phyloP scores from a whole-genome alignment of 75 land plant species.

The Selaginella moellendorffii region DNA sequence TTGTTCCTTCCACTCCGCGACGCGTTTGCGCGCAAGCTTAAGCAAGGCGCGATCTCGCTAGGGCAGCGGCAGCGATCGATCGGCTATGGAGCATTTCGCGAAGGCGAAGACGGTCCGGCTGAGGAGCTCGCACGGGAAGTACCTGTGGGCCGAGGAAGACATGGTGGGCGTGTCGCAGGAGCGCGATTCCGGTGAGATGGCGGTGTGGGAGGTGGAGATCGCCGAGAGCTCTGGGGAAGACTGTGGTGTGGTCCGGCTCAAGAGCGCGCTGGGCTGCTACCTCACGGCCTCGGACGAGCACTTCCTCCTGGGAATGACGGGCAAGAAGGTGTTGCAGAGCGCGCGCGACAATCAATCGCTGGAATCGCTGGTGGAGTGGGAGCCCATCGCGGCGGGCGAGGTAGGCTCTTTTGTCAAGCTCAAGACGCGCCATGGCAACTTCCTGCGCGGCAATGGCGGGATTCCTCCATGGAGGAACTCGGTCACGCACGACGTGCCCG shows the following conservation, averaged over 20 bases:
- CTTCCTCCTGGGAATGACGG: slow-evolving; percentile 71
- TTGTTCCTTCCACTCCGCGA: no score
- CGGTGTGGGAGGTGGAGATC: slow-evolving; percentile 65
- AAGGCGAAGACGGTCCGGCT: slow-evolving; percentile 34
- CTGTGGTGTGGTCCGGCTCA: slow-evolving; percentile 33
- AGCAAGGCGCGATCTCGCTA: no score
- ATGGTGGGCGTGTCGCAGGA: slow-evolving; percentile 25
- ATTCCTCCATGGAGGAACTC: slow-evolving; percentile 11
- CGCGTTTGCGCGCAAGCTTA: no score
- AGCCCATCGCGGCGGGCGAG: slow-evolving; percentile 51
- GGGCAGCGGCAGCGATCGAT: no score
- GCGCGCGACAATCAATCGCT: slow-evolving; percentile 17
- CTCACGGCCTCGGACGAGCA: slow-evolving; percentile 57
- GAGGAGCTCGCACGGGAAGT: slow-evolving; percentile 43
- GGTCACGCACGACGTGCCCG: slow-evolving; percentile 7
- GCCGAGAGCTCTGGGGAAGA: slow-evolving; percentile 11
- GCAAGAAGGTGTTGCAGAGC: slow-evolving; percentile 64
- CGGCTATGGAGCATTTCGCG: slow-evolving; percentile 49
- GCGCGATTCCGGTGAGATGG: slow-evolving; percentile 30
- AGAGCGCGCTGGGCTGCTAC: slow-evolving; percentile 43
- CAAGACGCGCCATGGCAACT: slow-evolving; percentile 47
- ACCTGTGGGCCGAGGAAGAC: slow-evolving; percentile 46
- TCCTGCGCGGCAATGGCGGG: slow-evolving; percentile 62
- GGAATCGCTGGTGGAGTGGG: slow-evolving; percentile 86
- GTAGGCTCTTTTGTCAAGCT: slow-evolving; percentile 57